Base-by-base conservation (phyloP, 2,329 filamentous ascomycete genomes). In the Metarhizium rileyi region DNA sequence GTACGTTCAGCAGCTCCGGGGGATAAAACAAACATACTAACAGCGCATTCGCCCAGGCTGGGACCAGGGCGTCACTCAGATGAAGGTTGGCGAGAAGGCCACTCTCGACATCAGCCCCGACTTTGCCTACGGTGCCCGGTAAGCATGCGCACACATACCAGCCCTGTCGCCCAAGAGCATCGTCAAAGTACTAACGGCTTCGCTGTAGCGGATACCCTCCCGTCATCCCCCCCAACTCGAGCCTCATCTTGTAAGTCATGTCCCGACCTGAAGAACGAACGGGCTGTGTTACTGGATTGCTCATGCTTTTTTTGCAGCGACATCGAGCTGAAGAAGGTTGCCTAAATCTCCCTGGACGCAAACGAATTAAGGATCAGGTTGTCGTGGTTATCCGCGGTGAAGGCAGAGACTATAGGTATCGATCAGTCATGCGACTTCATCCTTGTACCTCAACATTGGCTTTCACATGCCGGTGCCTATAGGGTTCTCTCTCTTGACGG, bases 31-130 rank as follows among this genome's bases (percentile, higher is more conserved):
- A n/a, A n/a, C n/a, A n/a, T n/a, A 18, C 35, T 12, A 33, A 25
- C 51, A 42, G 49, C 26, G 38, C 35, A 44, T 44, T 30, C 20
- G 23, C 42, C 22, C 43, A 90, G 87, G 81, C 59, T 94, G 81
- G 89, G 90, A 89, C 63, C 83, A 95, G 70, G 90, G 86, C 57
- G 90, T 97, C 48, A 71, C 74, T 46, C 74, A 81, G 64, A 96
- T 98, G 91, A 84, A 84, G 65, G 74, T 95, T 52, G 90, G 91
- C 66, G 91, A 97, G 78, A 91, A 87, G 74, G 84, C 89, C 48
- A 87, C 81, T 47, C 76, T 98, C 56, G 85, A 83, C 58, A 96
- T 97, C 64, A 78, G 83, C 55, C 76, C 51, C 30, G 55, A 56
- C 47, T 55, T 30, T 28, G 55, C 38, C 16, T 57, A 57, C 44